phyloP scores from a whole-genome alignment of 2,329 filamentous ascomycete species.

The Pseudocercospora vitis region DNA sequence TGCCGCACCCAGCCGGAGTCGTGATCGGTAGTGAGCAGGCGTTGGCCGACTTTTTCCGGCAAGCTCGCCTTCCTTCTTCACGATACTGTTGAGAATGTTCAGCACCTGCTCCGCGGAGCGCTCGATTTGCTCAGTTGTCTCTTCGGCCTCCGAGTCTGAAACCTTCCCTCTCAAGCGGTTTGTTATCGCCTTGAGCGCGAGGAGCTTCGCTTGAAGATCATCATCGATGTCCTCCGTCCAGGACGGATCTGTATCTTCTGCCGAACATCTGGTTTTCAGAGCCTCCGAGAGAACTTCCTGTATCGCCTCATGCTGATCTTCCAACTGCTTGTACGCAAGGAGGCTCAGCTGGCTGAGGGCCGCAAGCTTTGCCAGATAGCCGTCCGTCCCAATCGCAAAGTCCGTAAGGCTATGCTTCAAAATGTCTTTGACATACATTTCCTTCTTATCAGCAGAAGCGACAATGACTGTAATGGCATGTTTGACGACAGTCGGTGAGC shows the following conservation, averaged over 20 bases:
- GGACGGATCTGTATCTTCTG: slow-evolving; percentile 45
- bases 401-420: slow-evolving; percentile 72
- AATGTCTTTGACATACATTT: slow-evolving; percentile 82
- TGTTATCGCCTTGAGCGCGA: slow-evolving; percentile 80
- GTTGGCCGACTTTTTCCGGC: slow-evolving; percentile 69
- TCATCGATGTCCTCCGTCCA: slow-evolving; percentile 66
- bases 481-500: slow-evolving; percentile 80
- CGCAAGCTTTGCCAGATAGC: slow-evolving; percentile 73
- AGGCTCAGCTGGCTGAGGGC: slow-evolving; percentile 74
- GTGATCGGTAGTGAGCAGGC: slow-evolving; percentile 72
- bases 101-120: slow-evolving; percentile 63
- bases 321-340: slow-evolving; percentile 69
- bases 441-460: slow-evolving; percentile 72
- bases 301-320: slow-evolving; percentile 69
- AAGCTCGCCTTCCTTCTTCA: slow-evolving; percentile 75
- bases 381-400: slow-evolving; percentile 69
- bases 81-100: slow-evolving; percentile 73
- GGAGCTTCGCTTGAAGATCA: slow-evolving; percentile 78
- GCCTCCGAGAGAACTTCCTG: slow-evolving; percentile 75
- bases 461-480: slow-evolving; percentile 90
- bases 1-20: slow-evolving; percentile 78
- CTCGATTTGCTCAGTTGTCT: slow-evolving; percentile 42
- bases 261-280: slow-evolving; percentile 61
- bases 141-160: slow-evolving; percentile 17
- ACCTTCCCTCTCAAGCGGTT: slow-evolving; percentile 72